Evolutionary conservation across 179 eudicot species (phyloP), one percentile per base, ranked within the genome.

Genomic region (Drosera spatulata): DNA sequence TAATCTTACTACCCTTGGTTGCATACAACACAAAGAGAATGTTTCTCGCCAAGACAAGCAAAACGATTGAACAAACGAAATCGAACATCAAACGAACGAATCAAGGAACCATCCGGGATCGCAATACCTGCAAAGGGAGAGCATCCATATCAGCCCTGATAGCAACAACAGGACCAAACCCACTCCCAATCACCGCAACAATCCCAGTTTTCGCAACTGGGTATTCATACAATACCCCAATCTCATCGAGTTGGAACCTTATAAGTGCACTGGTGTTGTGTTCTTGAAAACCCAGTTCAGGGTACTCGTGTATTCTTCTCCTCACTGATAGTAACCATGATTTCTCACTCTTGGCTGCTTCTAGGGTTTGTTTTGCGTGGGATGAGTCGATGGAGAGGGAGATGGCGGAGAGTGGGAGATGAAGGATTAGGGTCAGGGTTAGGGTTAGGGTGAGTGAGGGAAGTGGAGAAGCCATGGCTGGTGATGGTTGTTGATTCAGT

Each of bases 121-220:
- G n/a, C 52, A 49, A 5, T 49, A 84, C 91, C 88, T 84, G 95
- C 73, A 89, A 40, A 55, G 97, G 87, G 37, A 89, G 87, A 55
- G 89, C 95, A 69, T 88, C 96, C 80, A 88, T 88, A 48, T 88
- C 96, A 54, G 96, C 95, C 55, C 95, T 71, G 22, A 87, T 81
- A 65, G 97, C 97, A 10, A 89, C 97, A 58, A 87, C 73, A 3
- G 95, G 97, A 3, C 75, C 63, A 9, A 62, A 74, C 33, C 88
- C 85, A 10, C 87, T 71, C 39, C 95, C 97, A 42, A 89, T 71
- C 42, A 67, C 76, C 9, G 95, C 97, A 52, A 89, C 88, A 59
- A 89, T 9, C 10, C 97, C 97, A 42, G 97, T 89, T 71, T 79
- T 67, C 12, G 95, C 95, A 69, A 84, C 69, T 33, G 95, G 97